phyloP scores from a whole-genome alignment of 331 rosid genomes.

The Saraca asoca region DNA sequence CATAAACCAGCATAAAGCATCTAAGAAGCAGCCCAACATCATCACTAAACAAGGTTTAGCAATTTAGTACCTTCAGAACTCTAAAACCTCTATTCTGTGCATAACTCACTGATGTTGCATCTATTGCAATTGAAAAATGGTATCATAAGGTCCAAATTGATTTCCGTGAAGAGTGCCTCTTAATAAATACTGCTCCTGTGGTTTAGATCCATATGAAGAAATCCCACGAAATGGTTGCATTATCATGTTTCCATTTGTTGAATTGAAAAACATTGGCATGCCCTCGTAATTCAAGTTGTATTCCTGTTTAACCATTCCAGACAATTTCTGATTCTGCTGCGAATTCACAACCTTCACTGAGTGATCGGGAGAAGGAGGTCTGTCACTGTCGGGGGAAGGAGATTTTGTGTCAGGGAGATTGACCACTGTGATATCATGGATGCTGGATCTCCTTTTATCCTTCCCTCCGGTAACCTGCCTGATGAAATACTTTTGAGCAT shows the following conservation, averaged over 20 bases:
- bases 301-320: conserved; percentile 47
- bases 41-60: conserved; percentile 36
- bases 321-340: conserved; percentile 42
- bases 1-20: conserved; percentile 33
- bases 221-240: conserved; percentile 54
- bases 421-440: conserved; percentile 86
- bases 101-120: conserved; percentile 52
- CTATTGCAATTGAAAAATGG: conserved; percentile 55
- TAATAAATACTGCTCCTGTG: conserved; percentile 54
- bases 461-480: conserved; percentile 75
- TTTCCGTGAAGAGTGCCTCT: conserved; percentile 50
- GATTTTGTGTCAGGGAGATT: conserved; percentile 57
- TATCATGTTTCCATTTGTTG: conserved; percentile 50
- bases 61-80: conserved; percentile 31
- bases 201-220: conserved; percentile 53
- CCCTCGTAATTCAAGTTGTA: conserved; percentile 51
- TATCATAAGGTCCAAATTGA: conserved; percentile 52
- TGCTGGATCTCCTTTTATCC: conserved; percentile 91
- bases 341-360: conserved; percentile 36
- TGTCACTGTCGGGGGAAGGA: conserved; percentile 43
- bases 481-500: conserved; percentile 89
- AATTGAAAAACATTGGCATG: conserved; percentile 43
- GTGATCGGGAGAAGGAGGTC: conserved; percentile 44
- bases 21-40: conserved; percentile 40
- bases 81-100: conserved; percentile 31